Evolutionary conservation across 192 early-diverging fungal species (phyloP).

Genomic region (Mortierella antarctica): DNA sequence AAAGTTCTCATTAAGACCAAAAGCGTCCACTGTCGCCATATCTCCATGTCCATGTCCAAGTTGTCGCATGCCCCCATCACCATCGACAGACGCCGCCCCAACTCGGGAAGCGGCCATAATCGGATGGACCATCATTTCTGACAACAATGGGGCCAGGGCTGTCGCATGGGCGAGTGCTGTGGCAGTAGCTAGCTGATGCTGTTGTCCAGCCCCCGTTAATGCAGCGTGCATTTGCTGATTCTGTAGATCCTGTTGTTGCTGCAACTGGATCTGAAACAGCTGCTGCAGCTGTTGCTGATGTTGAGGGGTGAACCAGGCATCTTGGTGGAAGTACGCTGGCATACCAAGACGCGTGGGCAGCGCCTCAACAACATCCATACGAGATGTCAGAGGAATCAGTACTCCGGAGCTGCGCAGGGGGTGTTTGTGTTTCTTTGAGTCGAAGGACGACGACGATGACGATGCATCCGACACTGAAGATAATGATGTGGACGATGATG

Average conservation of each 20-base stretch:
- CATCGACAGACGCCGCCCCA: conserved; percentile 14
- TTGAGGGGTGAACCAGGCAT: conserved; percentile 45
- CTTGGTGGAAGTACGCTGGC: conserved; percentile 1
- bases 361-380: conserved; percentile 22
- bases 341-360: conserved; percentile 17
- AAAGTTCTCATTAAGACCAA: no score
- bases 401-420: neutral
- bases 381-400: conserved; percentile 5
- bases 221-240: neutral
- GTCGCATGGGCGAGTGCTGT: neutral
- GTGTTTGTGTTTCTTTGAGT: neutral
- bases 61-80: neutral
- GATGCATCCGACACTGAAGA: neutral
- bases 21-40: no score
- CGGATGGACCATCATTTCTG: conserved; percentile 31
- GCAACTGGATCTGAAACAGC: conserved; percentile 33
- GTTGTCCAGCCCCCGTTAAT: no score
- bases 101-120: conserved; percentile 20
- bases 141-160: conserved; percentile 1
- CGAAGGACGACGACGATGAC: neutral
- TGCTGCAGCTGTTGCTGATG: conserved; percentile 42
- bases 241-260: conserved; percentile 15
- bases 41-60: neutral
- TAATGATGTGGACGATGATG: conserved; percentile 1
- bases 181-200: no score